Conservation (phyloP, 768 basidiomycete genomes). For the Boletus rubroflammeus region DNA sequence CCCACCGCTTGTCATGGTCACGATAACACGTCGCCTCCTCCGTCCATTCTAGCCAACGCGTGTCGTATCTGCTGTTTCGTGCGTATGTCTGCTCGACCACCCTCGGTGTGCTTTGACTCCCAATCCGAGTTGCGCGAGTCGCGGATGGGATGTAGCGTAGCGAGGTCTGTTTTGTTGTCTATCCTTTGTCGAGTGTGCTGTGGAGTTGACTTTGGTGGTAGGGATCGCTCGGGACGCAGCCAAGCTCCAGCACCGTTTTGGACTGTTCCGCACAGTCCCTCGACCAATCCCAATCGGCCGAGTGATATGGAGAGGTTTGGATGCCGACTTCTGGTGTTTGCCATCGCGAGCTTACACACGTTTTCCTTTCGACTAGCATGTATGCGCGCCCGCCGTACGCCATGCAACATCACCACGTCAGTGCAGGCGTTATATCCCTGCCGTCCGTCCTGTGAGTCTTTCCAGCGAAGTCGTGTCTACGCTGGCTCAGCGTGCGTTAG, state of each 20-base stretch:
- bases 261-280: not conserved
- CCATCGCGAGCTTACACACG: not conserved
- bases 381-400: not conserved
- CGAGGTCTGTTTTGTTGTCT: constrained; percentile 6
- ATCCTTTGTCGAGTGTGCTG: not conserved
- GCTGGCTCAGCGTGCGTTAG: constrained; percentile 3
- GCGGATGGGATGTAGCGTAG: not conserved
- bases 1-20: not conserved
- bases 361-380: not conserved
- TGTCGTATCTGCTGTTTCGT: not conserved
- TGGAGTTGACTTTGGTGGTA: constrained; percentile 2
- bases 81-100: constrained; percentile 6
- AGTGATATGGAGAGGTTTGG: constrained; percentile 5
- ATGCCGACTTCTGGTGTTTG: not conserved
- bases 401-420: not conserved
- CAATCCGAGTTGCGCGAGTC: not conserved
- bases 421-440: not conserved
- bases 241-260: not conserved
- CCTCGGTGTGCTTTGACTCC: not conserved
- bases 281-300: not conserved
- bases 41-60: not conserved
- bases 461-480: not conserved
- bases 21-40: not conserved
- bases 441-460: not conserved
- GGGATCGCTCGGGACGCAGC: constrained; percentile 1